A percentile compares a stretch with the other conserved stretches of the same genome.
Conservation (phyloP, 257 asterid species). For the Solanum clarkiae region DNA sequence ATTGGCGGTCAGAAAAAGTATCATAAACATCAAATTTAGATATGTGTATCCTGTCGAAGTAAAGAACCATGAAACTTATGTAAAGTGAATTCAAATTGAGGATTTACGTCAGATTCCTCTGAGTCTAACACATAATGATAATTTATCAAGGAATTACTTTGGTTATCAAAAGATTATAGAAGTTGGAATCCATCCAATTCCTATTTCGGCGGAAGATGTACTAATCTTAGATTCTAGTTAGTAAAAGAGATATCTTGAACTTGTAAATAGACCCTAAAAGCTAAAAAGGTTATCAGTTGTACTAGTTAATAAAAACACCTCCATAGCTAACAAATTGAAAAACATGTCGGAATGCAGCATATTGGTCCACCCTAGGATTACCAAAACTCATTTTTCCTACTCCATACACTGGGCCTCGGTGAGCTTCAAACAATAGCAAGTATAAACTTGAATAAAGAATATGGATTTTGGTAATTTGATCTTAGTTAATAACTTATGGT, state of each 20-base stretch:
- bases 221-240: not conserved
- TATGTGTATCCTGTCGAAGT: not conserved
- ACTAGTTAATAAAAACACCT: not conserved
- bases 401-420: not conserved
- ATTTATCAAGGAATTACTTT: not conserved
- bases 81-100: not conserved
- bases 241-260: not conserved
- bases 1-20: not conserved
- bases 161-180: not conserved
- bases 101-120: not conserved
- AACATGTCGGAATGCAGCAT: not conserved
- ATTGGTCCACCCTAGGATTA: not conserved
- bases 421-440: not conserved
- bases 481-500: not conserved
- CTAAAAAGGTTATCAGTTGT: not conserved
- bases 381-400: not conserved
- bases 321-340: not conserved
- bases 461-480: not conserved
- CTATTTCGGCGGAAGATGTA: not conserved
- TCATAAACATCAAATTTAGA: not conserved
- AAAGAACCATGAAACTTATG: not conserved
- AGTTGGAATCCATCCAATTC: not conserved
- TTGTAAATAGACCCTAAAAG: not conserved
- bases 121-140: not conserved
- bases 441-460: not conserved